Base-by-base conservation (phyloP, 1,284 basidiomycete species). In the Irpex sp. region DNA sequence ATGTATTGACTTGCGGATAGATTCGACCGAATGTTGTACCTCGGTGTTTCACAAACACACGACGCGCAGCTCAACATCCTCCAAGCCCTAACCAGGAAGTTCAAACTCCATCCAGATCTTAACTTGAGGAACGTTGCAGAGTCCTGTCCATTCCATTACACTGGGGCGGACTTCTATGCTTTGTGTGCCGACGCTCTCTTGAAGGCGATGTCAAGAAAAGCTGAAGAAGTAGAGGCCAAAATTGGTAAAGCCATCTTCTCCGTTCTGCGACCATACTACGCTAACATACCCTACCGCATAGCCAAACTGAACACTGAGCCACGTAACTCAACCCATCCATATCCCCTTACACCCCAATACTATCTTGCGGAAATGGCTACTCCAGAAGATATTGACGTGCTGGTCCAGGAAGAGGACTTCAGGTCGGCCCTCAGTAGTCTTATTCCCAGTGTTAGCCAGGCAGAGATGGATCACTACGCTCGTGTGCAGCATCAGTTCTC, bases 101-200 rank as follows among this genome's bases (percentile, higher is more conserved):
- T 99, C 81, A 87, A 85, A 57, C 82, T 98, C 26, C 86, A 94
- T 68, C 82, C 89, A 0, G 79, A 79, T 58, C 80, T 97, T 6
- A 79, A 90, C 68, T 83, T 99, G 13, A 74, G 77, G 36, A 71
- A 73, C 5, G 78, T 99, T 57, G 92, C 93, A 11, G 81, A 90
- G 47, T 79, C 81, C 59, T 98, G 95, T 66, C 90, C 95, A 0
- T 94, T 97, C 80, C 95, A 97, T 73, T 94, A 92, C 71, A 98
- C 95, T 3, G 95, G 97, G 31, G 97, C 97, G 39, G 97, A 99
- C 76, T 95, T 99, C 69, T 99, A 99, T 78, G 97, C 97, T 0
- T 79, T 99, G 13, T 98, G 97, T 74, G 93, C 95, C 3, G 97
- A 99, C 74, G 95, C 97, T 1, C 89, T 99, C 83, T 83, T 99